Percentiles rank a stretch among this genome's conserved stretches.
These are phyloP conservation scores for Ogataea pilisensis DNA, from an alignment of 805 yeast species.

Conservation along the genomic window DNA sequence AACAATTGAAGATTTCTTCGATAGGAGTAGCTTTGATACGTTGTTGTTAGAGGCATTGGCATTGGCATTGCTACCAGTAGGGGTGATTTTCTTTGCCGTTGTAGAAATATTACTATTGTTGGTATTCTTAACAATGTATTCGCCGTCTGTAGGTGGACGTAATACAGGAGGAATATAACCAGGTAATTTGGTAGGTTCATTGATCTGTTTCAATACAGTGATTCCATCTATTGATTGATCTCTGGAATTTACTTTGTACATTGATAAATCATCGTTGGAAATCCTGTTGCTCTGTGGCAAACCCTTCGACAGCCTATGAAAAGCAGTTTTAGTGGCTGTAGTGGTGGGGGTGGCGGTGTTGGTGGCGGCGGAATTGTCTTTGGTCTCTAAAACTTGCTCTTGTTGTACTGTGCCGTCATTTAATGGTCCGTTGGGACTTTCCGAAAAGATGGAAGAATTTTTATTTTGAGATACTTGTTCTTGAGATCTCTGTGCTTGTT, in stretches of 20 bases:
- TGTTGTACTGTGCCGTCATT: background rate
- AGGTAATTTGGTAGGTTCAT: constrained; percentile 43
- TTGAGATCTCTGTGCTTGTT: background rate
- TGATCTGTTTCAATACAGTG: constrained; percentile 35
- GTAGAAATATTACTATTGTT: constrained; percentile 1
- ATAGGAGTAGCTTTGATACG: background rate
- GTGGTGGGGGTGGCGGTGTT: too few species aligned
- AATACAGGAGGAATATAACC: constrained; percentile 50
- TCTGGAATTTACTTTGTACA: background rate
- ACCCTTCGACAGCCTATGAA: too few species aligned
- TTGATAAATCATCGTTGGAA: background rate
- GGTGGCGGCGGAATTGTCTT: background rate
- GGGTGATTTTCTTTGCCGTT: too few species aligned
- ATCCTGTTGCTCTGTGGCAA: background rate
- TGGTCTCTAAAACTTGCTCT: too few species aligned
- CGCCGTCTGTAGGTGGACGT: constrained; percentile 34
- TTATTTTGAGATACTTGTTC: too few species aligned
- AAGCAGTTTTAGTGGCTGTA: too few species aligned
- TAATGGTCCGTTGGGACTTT: too few species aligned
- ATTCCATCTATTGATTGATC: constrained; percentile 7
- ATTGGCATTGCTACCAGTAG: too few species aligned
- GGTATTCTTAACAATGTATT: constrained; percentile 2
- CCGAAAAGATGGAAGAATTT: too few species aligned
- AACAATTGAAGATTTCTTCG: constrained; percentile 4
- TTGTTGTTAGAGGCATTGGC: too few species aligned